Conservation (phyloP, 257 asterid genomes). For the Fraxinus cuspidata region DNA sequence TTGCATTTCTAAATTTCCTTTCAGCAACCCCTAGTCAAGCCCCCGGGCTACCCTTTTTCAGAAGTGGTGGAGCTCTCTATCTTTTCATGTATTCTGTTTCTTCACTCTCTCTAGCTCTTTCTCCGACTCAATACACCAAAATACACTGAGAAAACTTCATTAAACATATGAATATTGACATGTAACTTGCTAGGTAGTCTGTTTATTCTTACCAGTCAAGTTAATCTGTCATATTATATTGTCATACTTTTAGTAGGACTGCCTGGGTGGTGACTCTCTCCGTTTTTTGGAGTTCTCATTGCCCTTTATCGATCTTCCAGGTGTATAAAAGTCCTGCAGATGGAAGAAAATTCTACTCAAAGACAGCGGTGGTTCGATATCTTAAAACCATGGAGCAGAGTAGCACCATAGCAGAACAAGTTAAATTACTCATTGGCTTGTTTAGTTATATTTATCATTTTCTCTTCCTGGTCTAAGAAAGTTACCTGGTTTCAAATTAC, state of each 20-base stretch:
- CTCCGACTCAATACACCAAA: background rate
- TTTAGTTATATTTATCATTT: slow-evolving; percentile 22
- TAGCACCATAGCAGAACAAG: slow-evolving; percentile 26
- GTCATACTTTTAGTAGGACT: background rate
- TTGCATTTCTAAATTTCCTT: background rate
- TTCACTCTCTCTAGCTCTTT: background rate
- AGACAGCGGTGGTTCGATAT: slow-evolving; percentile 48
- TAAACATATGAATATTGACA: background rate
- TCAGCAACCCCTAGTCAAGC: no score
- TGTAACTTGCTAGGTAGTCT: background rate
- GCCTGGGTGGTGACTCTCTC: background rate
- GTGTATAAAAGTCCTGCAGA: slow-evolving; percentile 49
- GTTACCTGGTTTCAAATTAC: background rate
- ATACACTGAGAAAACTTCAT: background rate
- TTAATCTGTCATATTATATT: background rate
- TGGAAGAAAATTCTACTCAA: slow-evolving; percentile 58
- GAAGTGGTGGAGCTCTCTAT: background rate
- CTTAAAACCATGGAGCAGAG: slow-evolving; percentile 33
- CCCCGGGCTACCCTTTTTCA: background rate
- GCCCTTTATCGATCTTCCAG: slow-evolving; percentile 40
- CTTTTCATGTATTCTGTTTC: slow-evolving; percentile 12
- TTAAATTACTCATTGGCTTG: slow-evolving; percentile 28
- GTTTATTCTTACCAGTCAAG: slow-evolving; percentile 9
- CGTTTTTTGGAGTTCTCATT: background rate
- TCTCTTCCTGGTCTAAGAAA: slow-evolving; percentile 13